phyloP scores from a whole-genome alignment of 2,329 filamentous ascomycete species.

The Cladosporium sphaerospermum region DNA sequence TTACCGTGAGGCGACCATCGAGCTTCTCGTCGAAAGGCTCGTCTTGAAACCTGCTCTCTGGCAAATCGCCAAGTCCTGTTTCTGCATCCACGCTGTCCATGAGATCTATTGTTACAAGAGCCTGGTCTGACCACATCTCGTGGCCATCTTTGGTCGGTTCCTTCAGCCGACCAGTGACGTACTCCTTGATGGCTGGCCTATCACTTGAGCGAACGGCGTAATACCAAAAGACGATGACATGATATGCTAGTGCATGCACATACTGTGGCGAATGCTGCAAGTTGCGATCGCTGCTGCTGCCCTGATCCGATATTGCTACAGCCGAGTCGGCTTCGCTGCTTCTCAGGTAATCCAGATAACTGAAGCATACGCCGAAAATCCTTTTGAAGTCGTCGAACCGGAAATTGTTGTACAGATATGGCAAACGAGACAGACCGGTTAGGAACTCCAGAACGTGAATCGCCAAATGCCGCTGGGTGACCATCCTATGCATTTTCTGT shows the following conservation, averaged over 20 bases:
- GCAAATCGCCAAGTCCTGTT: neutral
- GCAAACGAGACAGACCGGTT: conserved; percentile 78
- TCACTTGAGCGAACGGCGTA: conserved; percentile 80
- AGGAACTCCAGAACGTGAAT: conserved; percentile 95
- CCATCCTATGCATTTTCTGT: conserved; percentile 90
- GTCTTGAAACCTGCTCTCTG: conserved; percentile 2
- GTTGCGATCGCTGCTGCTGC: conserved; percentile 10
- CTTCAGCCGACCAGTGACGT: conserved; percentile 79
- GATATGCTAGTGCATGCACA: conserved; percentile 86
- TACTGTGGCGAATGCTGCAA: conserved; percentile 46
- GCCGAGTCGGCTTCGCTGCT: conserved; percentile 40
- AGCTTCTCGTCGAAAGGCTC: conserved; percentile 51
- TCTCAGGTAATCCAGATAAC: conserved; percentile 83
- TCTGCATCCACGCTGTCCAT: conserved; percentile 31
- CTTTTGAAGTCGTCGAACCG: conserved; percentile 87
- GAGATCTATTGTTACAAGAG: conserved; percentile 86
- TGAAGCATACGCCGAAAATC: conserved; percentile 91
- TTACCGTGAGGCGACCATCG: conserved; percentile 61
- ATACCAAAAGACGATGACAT: conserved; percentile 97
- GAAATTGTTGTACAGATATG: conserved; percentile 73
- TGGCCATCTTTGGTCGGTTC: conserved; percentile 71
- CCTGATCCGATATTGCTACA: conserved; percentile 8
- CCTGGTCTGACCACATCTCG: conserved; percentile 80
- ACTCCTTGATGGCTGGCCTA: conserved; percentile 74
- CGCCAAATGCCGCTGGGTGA: conserved; percentile 85